A percentile compares a stretch with the other conserved stretches of the same genome.
Conservation (phyloP, 73 alveolate species). For the Symbiodinium natans region DNA sequence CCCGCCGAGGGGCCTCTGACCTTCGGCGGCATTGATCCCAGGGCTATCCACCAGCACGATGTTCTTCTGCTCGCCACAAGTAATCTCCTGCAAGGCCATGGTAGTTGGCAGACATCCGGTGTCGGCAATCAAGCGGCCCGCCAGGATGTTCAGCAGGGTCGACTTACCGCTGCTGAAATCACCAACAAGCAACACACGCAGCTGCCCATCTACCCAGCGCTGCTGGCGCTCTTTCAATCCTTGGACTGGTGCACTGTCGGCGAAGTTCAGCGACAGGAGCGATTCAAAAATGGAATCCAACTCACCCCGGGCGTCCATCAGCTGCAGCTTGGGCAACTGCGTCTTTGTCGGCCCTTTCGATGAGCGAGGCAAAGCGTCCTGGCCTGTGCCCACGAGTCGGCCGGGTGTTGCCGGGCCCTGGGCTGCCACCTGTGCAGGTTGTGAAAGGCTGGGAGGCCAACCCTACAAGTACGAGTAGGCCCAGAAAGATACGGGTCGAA, state of each 20-base stretch:
- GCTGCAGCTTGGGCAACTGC: background rate
- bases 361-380: background rate
- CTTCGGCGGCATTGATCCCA: slow-evolving; percentile 30
- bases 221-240: background rate
- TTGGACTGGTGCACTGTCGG: background rate
- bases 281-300: background rate
- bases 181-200: background rate
- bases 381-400: background rate
- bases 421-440: background rate
- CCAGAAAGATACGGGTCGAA: slow-evolving; percentile 15
- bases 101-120: slow-evolving; percentile 14
- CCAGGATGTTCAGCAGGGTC: slow-evolving; percentile 12
- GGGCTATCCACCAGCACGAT: slow-evolving; percentile 25
- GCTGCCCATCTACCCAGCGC: background rate
- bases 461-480: background rate
- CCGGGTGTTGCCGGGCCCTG: background rate
- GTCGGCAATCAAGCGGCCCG: slow-evolving; percentile 8
- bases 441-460: background rate
- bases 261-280: background rate
- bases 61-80: slow-evolving; percentile 2
- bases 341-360: background rate
- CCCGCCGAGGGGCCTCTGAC: background rate
- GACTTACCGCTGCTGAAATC: slow-evolving; percentile 31
- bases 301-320: slow-evolving; percentile 13
- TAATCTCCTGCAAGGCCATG: background rate